phyloP scores from a whole-genome alignment of 2,329 filamentous ascomycete genomes.

The Xylaria polymorpha region DNA sequence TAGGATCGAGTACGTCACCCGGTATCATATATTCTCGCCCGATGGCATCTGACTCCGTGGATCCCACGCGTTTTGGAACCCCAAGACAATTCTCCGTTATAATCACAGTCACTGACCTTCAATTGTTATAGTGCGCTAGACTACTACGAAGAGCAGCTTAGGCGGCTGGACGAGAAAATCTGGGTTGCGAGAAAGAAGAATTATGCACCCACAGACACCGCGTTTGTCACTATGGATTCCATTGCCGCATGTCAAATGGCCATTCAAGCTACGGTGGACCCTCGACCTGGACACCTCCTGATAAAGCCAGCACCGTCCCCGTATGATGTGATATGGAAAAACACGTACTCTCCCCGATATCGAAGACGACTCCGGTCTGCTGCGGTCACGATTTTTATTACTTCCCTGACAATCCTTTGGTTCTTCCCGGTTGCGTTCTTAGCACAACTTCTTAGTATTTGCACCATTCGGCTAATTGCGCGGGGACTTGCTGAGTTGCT shows the following conservation, averaged over 20 bases:
- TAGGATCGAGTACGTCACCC: constrained; percentile 69
- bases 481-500: constrained; percentile 77
- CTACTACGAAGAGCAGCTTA: constrained; percentile 89
- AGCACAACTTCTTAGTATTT: constrained; percentile 82
- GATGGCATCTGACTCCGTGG: neutral
- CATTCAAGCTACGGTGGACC: constrained; percentile 92
- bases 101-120: constrained; percentile 21
- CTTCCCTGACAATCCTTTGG: constrained; percentile 87
- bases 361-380: constrained; percentile 82
- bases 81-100: neutral
- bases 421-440: constrained; percentile 82
- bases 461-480: constrained; percentile 79
- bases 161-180: constrained; percentile 81
- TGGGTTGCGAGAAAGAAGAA: constrained; percentile 75
- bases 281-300: constrained; percentile 84
- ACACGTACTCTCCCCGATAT: constrained; percentile 84
- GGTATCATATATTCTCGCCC: neutral
- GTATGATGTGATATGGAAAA: constrained; percentile 92
- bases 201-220: constrained; percentile 82
- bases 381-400: constrained; percentile 85
- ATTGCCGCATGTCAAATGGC: constrained; percentile 95
- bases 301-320: constrained; percentile 90
- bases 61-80: neutral
- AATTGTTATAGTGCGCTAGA: constrained; percentile 73
- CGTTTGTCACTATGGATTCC: constrained; percentile 97